Evolutionary conservation across 768 basidiomycete genomes (phyloP).

Genomic region (Auriscalpium microsporum): DNA sequence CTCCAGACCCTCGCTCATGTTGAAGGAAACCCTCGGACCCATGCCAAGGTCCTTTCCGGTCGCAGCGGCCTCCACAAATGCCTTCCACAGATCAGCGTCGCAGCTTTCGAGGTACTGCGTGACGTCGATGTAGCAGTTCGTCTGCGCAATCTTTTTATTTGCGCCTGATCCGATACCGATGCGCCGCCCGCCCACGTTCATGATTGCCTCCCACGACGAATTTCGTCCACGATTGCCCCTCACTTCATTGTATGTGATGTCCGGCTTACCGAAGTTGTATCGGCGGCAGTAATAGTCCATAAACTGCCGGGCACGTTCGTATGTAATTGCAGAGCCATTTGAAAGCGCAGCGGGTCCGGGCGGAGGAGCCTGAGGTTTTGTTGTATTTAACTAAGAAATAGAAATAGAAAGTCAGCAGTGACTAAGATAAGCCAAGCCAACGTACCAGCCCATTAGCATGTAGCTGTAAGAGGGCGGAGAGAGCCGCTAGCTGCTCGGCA

Average conservation of each 20-base stretch:
- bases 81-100: conserved; percentile 72
- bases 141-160: conserved; percentile 65
- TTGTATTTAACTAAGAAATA: neutral
- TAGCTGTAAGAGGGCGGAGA: conserved; percentile 68
- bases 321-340: conserved; percentile 54
- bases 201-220: conserved; percentile 59
- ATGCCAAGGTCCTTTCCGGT: conserved; percentile 62
- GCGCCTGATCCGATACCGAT: conserved; percentile 72
- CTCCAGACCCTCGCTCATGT: conserved; percentile 53
- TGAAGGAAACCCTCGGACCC: conserved; percentile 61
- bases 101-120: conserved; percentile 79
- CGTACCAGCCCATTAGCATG: conserved; percentile 55
- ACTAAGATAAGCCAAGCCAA: conserved; percentile 8
- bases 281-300: conserved; percentile 92
- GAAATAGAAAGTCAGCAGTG: neutral
- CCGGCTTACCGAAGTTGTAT: conserved; percentile 67
- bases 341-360: conserved; percentile 25
- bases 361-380: conserved; percentile 7
- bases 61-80: conserved; percentile 52
- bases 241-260: conserved; percentile 44
- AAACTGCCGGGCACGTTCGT: conserved; percentile 75
- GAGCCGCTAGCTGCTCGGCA: conserved; percentile 67
- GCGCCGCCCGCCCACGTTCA: conserved; percentile 66
- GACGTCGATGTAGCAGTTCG: conserved; percentile 80
- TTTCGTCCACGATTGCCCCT: conserved; percentile 19